Base-by-base conservation (phyloP, 805 yeast species). In the Myxozyma nipponensis region DNA sequence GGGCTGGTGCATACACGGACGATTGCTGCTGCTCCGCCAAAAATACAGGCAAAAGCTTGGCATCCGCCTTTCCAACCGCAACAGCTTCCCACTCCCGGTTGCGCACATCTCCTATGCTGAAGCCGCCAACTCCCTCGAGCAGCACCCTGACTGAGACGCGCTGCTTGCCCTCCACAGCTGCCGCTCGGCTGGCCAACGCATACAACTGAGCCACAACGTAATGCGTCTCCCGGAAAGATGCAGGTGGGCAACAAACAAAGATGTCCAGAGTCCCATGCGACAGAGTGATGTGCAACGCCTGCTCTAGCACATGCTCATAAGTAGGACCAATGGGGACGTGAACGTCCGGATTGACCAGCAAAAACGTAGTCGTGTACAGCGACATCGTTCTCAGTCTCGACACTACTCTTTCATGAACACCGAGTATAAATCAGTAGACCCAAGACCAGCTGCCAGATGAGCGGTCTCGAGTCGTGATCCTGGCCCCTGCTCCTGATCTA, bases 1-100 rank as follows among this genome's bases (percentile, higher is more conserved):
- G 41, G 24, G 57, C 54, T 3, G 57, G 53, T 15, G 51, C 19
- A 30, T 46, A 55, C 43, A 28, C 13, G 28, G 47, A 24, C 4
- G 44, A 28, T 13, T 57, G 54, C 25, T 58, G 54, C 32, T 9
- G 32, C 38, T 52, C 61, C 10, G 46, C 48, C 15, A 52, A 42
- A n/a, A 57, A 44, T 26, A 36, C 18, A 21, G 60, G 50, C 28
- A 58, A 23, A 28, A 58, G 21, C 34, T 55, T 40, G 19, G 46
- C 32, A 25, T 58, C 54, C 48, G 28, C 23, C 43, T 57, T 61
- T 2, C 66, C 67, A 7, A 62, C 63, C 4, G 61, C 58, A 22
- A 68, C 53, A 4, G 63, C 69, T 50, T 67, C 71, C 71, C 71
- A 67, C 2, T 46, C 42, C 44, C 63, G 61, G 13, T 56, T 42